Base-by-base conservation (phyloP, 2,329 filamentous ascomycete species). In the Alternaria triticina region DNA sequence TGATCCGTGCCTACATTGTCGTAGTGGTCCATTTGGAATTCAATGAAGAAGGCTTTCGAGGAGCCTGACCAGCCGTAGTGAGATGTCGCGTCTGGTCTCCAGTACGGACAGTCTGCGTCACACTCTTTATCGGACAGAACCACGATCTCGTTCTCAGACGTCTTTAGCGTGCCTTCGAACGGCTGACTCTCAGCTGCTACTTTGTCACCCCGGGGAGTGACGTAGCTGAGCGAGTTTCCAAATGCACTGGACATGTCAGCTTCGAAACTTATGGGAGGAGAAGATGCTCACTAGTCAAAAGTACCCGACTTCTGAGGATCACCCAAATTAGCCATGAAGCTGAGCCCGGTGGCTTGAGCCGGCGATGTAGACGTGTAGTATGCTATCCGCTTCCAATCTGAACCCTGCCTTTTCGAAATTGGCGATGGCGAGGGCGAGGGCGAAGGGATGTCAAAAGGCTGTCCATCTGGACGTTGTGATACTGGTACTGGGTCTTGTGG, bases 41-140 rank as follows among this genome's bases (percentile, higher is more conserved):
- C 86, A 70, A 91, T 86, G 66, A 94, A 84, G 82, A 94, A 93
- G 57, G 90, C 84, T 82, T 93, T 93, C 72, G 88, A 86, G 28
- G 86, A 83, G 54, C 91, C 91, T 43, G 81, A 85, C 80, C 92
- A 94, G 64, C 91, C 92, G 80, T 92, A 84, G 70, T 87, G 82
- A 36, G 85, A 83, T 43, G 85, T 83, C 40, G 82, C 79, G 9
- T 83, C 82, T 17, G 84, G 82, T 44, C 86, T 81, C 65, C 78
- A 77, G 71, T 81, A 84, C 7, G 84, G 84, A 70, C 86, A 87
- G 59, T 77, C 74, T 28, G 76, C 75, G 17, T 79, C 73, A 74
- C 88, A 90, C 28, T 65, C 51, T 54, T 75, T 70, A 61, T 80
- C 77, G 1, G 77, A 75, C 51, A 81, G 75, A 30, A 77, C 73